Evolutionary conservation across 176 grass and related monocot species (phyloP), one percentile per base, ranked within the genome.

Genomic region (Chrysopogon serrulatus): DNA sequence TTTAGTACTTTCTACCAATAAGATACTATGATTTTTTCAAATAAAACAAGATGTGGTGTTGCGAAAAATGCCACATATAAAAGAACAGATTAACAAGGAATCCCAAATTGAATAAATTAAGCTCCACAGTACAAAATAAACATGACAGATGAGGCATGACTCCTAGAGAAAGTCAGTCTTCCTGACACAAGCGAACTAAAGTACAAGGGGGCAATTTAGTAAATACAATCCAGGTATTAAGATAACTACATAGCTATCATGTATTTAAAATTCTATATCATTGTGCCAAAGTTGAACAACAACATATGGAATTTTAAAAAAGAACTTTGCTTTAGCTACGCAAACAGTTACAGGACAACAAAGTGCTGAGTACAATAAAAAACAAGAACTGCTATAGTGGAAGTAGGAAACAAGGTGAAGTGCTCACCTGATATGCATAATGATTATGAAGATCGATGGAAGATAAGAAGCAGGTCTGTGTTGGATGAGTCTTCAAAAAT

Each of bases 371-470:
- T 18, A 76, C 71, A 85, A 75, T 54, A 88, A 18, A 72, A 88
- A 61, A 61, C 57, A 27, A 73, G 21, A 41, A 78, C 14, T 54
- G 40, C 26, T 53, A 65, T 41, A 63, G 39, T 26, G 36, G 7
- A 83, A 79, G 33, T 47, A 89, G 59, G 12, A 47, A 84, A 27
- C 30, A 74, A 47, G 13, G 12, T 56, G 21, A 79, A 66, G 12
- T 37, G 40, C 75, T 86, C 57, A 98, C 95, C 89, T 98, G 95
- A 89, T 98, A 98, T 2, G 95, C 92, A 84, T 98, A 98, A 90
- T 98, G 95, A 72, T 94, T 98, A 81, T 98, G 95, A 82, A 98
- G 95, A 91, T 98, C 95, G 82, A 98, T 91, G 44, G 92, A 98
- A 73, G 95, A 98, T 69, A 98, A 57, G 85, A 98, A 98, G 81